Evolutionary conservation across 2,329 filamentous ascomycete genomes (phyloP).

Genomic region (Fusarium devonianum): DNA sequence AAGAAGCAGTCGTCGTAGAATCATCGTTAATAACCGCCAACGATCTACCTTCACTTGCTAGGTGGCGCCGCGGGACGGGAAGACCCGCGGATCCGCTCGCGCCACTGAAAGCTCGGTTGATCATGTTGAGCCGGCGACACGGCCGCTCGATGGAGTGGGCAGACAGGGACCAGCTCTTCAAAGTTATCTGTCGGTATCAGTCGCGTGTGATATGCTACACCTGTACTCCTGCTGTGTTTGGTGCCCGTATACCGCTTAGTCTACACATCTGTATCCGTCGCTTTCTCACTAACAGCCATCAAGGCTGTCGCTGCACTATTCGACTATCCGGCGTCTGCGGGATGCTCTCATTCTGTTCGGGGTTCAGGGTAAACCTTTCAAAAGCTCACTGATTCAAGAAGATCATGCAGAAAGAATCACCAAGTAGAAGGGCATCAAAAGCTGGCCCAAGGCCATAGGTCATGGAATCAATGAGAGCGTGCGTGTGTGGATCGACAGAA

Average conservation of each 20-base stretch:
- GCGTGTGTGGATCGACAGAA: not conserved
- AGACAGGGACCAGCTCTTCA: not conserved
- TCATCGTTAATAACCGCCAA: too few relatives aligned
- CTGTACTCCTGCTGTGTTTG: too few relatives aligned
- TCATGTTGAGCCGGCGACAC: conserved; percentile 11
- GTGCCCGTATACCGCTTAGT: too few relatives aligned
- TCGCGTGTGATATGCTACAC: not conserved
- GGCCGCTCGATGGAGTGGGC: not conserved
- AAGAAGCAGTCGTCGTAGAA: too few relatives aligned
- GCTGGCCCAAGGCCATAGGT: not conserved
- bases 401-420: not conserved
- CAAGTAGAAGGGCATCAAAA: not conserved
- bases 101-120: conserved; percentile 28
- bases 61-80: conserved; percentile 39
- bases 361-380: not conserved
- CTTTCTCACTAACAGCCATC: too few relatives aligned
- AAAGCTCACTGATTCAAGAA: not conserved
- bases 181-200: not conserved
- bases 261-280: too few relatives aligned
- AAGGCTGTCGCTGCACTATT: too few relatives aligned
- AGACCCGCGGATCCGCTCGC: conserved; percentile 35
- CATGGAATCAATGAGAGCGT: not conserved
- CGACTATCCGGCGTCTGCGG: too few relatives aligned
- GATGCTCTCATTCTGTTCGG: not conserved
- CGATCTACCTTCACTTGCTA: too few relatives aligned